Base-by-base conservation (phyloP, 2,329 filamentous ascomycete species). In the Zelopaecilomyces penicillatus region DNA sequence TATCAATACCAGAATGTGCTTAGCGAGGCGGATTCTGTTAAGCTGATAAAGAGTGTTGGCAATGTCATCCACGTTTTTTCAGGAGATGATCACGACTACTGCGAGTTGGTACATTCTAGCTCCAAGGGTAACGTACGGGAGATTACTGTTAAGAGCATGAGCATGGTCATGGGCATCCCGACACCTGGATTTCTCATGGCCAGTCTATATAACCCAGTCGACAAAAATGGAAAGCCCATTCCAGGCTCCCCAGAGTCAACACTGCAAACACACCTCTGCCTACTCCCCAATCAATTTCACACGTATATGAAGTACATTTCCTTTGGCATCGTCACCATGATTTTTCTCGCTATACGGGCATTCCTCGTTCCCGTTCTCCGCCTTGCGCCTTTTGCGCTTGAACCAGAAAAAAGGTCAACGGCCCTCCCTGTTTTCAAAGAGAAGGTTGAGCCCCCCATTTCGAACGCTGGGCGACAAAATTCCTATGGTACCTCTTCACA, bases 1-100 rank as follows among this genome's bases (percentile, higher is more conserved):
- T 96, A 96, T 59, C 93, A 98, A 62, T 98, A 98, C 59, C 91
- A 97, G 62, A 98, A 96, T 56, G 91, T 96, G 3, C 77, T 98
- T 28, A 85, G 77, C 41, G 79, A 83, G 41, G 74, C 78, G 2
- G 80, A 96, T 53, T 93, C 90, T 1, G 74, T 80, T 38, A 80
- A 82, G 42, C 70, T 98, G 33, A 70, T 95, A 36, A 75, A 83
- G 48, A 86, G 82, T 51, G 73, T 95, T 31, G 89, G 88, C 31
- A 87, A 93, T 50, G 79, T 97, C 9, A 74, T 80, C 3, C 85
- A 93, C 52, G 85, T 90, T 37, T 98, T 97, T 60, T 95, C 89
- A 0, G 93, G 93, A 8, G 93, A 98, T 56, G 93, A 98, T 59
- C 93, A 98, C 67, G 93, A 98, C 67, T 96, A 97, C 67, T 98